Evolutionary conservation across 371 early-diverging fungal species (phyloP), one percentile per base, ranked within the genome.

Genomic region (Coemansia sp.): DNA sequence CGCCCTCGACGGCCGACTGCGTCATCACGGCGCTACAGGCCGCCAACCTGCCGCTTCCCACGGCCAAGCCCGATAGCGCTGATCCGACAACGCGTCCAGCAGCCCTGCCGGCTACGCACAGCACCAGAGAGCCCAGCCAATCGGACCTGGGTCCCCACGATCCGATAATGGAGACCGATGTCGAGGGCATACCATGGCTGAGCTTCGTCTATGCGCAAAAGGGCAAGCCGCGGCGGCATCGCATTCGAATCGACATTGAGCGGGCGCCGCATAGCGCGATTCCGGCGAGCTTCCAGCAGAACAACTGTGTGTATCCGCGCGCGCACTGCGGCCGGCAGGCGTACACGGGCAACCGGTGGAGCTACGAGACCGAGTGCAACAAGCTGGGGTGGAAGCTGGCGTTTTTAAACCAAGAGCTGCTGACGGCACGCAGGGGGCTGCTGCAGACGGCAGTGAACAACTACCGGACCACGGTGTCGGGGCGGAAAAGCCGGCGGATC

Each of bases 361-460:
- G 84, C 45, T 97, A 96, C 74, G 97, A 97, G 72, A 94, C 88
- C 26, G 89, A 88, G 60, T 94, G 92, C 70, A 97, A 97, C 68
- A 72, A 71, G 14, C 78, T 95, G 8, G 97, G 95, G 6, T 97
- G 95, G 94, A 85, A 89, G 61, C 84, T 97, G 64, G 87, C 92
- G 12, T 92, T 86, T 66, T 76, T 94, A 11, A 98, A 98, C 74
- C 87, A 84, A 30, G 84, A 84, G 33, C 83, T 91, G 48, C 85
- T 95, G 39, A 84, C 88, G 48, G 94, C 90, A 7, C 90, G 92
- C 52, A 86, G 96, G 52, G 98, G 98, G 2, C 80, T 97, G 48
- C 85, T 98, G 54, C 98, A 98, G 75, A 82, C 97, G 0, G 96
- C 96, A 2, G 98, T 98, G 0, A 97, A 98, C 76, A 90, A 89